Conservation (phyloP, 352 stramenopile species). For the Phytophthora cactorum region DNA sequence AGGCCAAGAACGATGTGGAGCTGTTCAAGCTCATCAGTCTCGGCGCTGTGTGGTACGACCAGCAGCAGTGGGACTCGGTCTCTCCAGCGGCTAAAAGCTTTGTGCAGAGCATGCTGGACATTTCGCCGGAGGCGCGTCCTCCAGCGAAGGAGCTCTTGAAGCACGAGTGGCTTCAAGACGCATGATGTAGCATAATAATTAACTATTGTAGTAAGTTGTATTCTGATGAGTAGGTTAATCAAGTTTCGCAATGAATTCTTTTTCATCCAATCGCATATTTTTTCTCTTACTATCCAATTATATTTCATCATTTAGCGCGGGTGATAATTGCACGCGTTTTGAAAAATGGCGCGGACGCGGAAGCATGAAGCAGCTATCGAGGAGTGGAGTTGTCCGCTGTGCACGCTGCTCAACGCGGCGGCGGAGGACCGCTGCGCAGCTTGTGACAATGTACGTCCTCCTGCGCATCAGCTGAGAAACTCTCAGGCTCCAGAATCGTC, state of each 20-base stretch:
- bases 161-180: slow-evolving; percentile 59
- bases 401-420: slow-evolving; percentile 67
- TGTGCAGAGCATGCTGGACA: slow-evolving; percentile 87
- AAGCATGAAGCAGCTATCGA: not conserved
- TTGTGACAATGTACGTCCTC: slow-evolving; percentile 54
- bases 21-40: slow-evolving; percentile 89
- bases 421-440: slow-evolving; percentile 52
- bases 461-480: not conserved
- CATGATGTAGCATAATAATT: slow-evolving; percentile 33
- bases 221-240: slow-evolving; percentile 10
- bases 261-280: slow-evolving; percentile 14
- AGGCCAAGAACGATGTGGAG: slow-evolving; percentile 55
- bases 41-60: slow-evolving; percentile 92
- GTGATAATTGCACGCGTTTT: slow-evolving; percentile 18
- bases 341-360: slow-evolving; percentile 42
- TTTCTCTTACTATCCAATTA: slow-evolving; percentile 13
- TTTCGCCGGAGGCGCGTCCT: slow-evolving; percentile 78
- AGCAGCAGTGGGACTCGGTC: slow-evolving; percentile 86
- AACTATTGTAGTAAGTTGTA: slow-evolving; percentile 29
- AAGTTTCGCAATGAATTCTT: slow-evolving; percentile 8
- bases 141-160: slow-evolving; percentile 58
- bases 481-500: slow-evolving; percentile 4
- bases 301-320: slow-evolving; percentile 17
- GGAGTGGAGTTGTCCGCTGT: slow-evolving; percentile 77
- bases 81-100: slow-evolving; percentile 85